Percentiles rank a stretch among this genome's conserved stretches.
Evolutionary conservation across 768 basidiomycete genomes (phyloP).

Genomic region (Clitopilus passeckerianus): DNA sequence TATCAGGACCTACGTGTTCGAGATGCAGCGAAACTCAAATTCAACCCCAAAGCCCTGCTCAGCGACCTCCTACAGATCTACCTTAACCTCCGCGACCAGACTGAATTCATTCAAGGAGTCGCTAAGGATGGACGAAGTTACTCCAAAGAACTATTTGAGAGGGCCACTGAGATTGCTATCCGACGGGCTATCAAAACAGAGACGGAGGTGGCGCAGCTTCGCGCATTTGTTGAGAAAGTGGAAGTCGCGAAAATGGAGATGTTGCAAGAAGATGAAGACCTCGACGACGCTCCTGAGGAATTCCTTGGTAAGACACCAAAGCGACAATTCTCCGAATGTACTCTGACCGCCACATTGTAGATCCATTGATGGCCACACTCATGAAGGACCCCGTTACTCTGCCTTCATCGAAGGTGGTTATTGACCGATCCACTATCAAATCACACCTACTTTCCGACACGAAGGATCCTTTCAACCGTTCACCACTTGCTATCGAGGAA

Average conservation of each 20-base stretch:
- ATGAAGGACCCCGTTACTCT: conserved; percentile 95
- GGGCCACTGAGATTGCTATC: conserved; percentile 63
- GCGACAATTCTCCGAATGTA: too few relatives aligned
- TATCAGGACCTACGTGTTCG: conserved; percentile 83
- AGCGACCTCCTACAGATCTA: conserved; percentile 88
- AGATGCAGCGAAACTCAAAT: conserved; percentile 84
- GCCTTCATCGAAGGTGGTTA: conserved; percentile 71
- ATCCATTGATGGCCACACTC: conserved; percentile 84
- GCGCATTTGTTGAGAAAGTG: conserved; percentile 71
- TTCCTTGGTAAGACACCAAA: conserved; percentile 64
- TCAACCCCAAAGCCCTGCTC: conserved; percentile 78
- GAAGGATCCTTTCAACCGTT: conserved; percentile 94
- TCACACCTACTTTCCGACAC: conserved; percentile 88
- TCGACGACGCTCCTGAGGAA: conserved; percentile 93
- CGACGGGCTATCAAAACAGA: conserved; percentile 67
- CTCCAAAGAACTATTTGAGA: conserved; percentile 74
- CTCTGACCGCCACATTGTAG: conserved; percentile 30
- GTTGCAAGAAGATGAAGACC: conserved; percentile 79
- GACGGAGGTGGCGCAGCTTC: conserved; percentile 67
- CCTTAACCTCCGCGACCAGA: conserved; percentile 78
- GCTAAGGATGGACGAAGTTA: conserved; percentile 96
- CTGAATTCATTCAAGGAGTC: conserved; percentile 78
- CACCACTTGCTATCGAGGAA: conserved; percentile 74
- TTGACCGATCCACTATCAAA: conserved; percentile 93
- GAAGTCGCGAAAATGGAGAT: conserved; percentile 78